Conservation (phyloP, 2,329 filamentous ascomycete genomes). For the Penicillium occitanis region DNA sequence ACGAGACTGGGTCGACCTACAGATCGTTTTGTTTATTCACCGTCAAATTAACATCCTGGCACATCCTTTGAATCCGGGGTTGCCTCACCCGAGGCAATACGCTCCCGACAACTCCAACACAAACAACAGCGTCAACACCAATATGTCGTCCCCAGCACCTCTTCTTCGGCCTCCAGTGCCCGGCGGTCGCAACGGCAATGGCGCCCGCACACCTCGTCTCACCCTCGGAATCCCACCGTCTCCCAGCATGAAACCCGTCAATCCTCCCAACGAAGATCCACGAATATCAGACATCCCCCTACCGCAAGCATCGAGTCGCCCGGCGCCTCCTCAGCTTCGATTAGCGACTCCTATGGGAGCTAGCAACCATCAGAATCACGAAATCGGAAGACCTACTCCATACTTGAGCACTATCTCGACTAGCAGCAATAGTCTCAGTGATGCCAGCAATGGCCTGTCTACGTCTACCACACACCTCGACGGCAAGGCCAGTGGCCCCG, state of each 20-base stretch:
- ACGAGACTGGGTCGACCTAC: neutral
- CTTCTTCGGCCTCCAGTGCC: constrained; percentile 81
- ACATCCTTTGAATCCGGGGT: constrained; percentile 2
- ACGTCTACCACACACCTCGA: constrained; percentile 73
- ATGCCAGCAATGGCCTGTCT: constrained; percentile 58
- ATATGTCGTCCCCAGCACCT: constrained; percentile 74
- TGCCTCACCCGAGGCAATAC: constrained; percentile 12
- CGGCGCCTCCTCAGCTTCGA: constrained; percentile 74
- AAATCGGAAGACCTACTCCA: constrained; percentile 3
- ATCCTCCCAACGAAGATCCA: constrained; percentile 45
- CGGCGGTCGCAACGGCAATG: constrained; percentile 62
- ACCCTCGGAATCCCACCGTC: constrained; percentile 89
- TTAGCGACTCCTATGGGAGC: constrained; percentile 81
- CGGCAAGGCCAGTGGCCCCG: constrained; percentile 74
- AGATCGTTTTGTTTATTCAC: neutral
- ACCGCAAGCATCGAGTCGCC: constrained; percentile 47
- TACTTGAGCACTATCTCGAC: constrained; percentile 3
- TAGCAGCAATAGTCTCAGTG: constrained; percentile 8
- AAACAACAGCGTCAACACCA: constrained; percentile 29
- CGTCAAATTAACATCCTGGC: constrained; percentile 2
- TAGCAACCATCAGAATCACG: constrained; percentile 51
- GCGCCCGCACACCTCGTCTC: constrained; percentile 69
- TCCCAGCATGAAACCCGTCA: constrained; percentile 75
- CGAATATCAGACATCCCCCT: constrained; percentile 41
- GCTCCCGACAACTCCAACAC: neutral